A percentile compares a stretch with the other conserved stretches of the same genome.
These are phyloP conservation scores for Pythium aquatile DNA, from an alignment of 352 stramenopile genomes.

Conservation along the genomic window DNA sequence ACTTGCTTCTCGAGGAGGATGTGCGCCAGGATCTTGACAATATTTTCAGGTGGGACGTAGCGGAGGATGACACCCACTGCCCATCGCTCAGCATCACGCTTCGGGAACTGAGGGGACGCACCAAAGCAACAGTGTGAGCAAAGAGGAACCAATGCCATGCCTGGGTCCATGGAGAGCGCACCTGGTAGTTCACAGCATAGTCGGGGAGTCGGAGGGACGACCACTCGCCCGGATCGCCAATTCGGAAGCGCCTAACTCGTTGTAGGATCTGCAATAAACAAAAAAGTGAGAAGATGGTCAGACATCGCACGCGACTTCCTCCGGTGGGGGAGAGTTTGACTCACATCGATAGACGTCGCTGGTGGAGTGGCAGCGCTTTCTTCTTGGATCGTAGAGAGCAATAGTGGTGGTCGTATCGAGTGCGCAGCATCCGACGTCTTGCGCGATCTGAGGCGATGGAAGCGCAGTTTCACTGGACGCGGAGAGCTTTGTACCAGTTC, in stretches of 20 bases:
- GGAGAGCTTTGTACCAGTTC: constrained; percentile 52
- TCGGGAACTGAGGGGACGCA: constrained; percentile 42
- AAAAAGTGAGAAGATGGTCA: too few relatives aligned
- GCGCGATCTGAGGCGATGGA: constrained; percentile 34
- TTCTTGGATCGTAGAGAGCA: neutral
- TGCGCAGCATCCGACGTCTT: constrained; percentile 17
- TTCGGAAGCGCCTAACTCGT: constrained; percentile 54
- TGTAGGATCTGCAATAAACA: constrained; percentile 53
- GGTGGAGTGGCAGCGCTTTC: constrained; percentile 13
- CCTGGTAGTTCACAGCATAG: constrained; percentile 73
- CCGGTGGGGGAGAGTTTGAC: neutral
- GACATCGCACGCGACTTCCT: too few relatives aligned
- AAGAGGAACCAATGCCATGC: too few relatives aligned
- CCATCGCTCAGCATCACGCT: constrained; percentile 70
- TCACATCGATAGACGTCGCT: constrained; percentile 43
- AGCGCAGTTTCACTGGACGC: constrained; percentile 64
- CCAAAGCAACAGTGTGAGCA: neutral
- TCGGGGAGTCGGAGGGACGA: constrained; percentile 53
- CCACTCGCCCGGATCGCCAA: constrained; percentile 70
- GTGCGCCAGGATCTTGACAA: constrained; percentile 68
- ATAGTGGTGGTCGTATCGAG: neutral
- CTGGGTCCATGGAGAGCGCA: constrained; percentile 10
- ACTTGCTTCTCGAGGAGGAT: constrained; percentile 83
- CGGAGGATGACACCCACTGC: constrained; percentile 63
- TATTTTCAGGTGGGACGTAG: constrained; percentile 49